Base-by-base conservation (phyloP, 495 filamentous ascomycete genomes). In the Usnea hakonensis region DNA sequence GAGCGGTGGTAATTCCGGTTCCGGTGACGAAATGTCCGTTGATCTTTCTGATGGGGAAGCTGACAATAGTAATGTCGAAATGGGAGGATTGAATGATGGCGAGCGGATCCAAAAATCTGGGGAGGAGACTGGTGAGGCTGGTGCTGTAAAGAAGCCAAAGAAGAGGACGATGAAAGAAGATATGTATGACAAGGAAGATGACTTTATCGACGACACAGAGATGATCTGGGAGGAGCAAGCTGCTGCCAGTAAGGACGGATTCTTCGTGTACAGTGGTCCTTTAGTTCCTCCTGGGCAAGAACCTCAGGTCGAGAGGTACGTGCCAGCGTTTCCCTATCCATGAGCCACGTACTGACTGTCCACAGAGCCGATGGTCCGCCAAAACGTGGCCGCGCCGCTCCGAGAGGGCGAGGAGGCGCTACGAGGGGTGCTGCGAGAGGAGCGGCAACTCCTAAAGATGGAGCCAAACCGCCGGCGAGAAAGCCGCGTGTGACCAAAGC, bases 151-250 rank as follows among this genome's bases (percentile, higher is more conserved):
- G 68, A 88, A 87, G 68, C 75, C 79, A 57, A 83, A 83, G 72
- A 87, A 89, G 73, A 79, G 95, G 50, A 89, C 86, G 76, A 88
- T 86, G 80, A 95, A 94, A 76, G 87, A 92, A 64, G 94, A 98
- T 68, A 89, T 95, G 64, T 98, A 98, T 69, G 91, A 97, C 74
- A 90, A 90, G 65, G 90, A 94, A 58, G 94, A 98, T 69, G 93
- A 91, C 38, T 98, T 98, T 71, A 93, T 98, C 60, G 94, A 98
- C 70, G 94, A 98, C 73, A 93, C 90, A 17, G 94, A 98, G 70
- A 69, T 96, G 76, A 82, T 93, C 10, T 98, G 92, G 91, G 91
- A 97, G 75, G 90, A 96, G 73, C 89, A 93, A 71, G 93, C 94
- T 26, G 90, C 91, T 21, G 91, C 91, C 26, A 93, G 89, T 60